Evolutionary conservation across 2,329 filamentous ascomycete genomes (phyloP), one percentile per base, ranked within the genome.

Genomic region (Trichophyton equinum): DNA sequence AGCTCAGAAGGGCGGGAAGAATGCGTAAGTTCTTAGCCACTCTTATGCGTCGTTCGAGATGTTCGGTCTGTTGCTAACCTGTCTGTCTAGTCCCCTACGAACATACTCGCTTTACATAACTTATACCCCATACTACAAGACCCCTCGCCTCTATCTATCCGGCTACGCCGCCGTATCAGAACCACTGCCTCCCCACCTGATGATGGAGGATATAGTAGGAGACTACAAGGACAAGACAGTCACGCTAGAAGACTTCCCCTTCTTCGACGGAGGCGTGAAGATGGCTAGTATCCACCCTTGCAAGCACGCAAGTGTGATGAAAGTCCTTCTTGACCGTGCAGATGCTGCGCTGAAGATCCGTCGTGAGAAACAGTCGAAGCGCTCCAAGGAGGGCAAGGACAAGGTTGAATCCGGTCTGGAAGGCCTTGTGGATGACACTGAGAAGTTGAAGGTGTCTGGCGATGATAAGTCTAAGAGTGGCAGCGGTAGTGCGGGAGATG

Each of bases 21-120:
- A 79, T 63, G 79, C 80, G 83, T 85, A 70, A 71, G 82, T 57
- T 57, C 20, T 9, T 33, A 6, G 1, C 7, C 18, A 11, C 9
- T 36, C 77, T 44, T 55, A 7, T 56, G 18, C 51, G 40, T 40
- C 33, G 33, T 5, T 30, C 27, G 6, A 8, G 7, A 6, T 58
- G n/a, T 47, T 44, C 55, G 61, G 2, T 44, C n/a, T n/a, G n/a
- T 40, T 27, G 58, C 60, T 57, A 57, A 60, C 64, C 36, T 40
- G 42, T n/a, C 3, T 18, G 59, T 15, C 42, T 66, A 95, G 89
- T 61, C 86, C 88, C 60, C 82, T 89, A 58, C 88, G 94, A 67
- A 95, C 89, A n/a, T 99, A 99, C 75, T 96, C 88, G 51, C 86
- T 99, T 66, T 99, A 99, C 81, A 97, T 99, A 70, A 94, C 91